Conservation (phyloP, 2,329 filamentous ascomycete genomes). For the Ampelomyces quisqualis region DNA sequence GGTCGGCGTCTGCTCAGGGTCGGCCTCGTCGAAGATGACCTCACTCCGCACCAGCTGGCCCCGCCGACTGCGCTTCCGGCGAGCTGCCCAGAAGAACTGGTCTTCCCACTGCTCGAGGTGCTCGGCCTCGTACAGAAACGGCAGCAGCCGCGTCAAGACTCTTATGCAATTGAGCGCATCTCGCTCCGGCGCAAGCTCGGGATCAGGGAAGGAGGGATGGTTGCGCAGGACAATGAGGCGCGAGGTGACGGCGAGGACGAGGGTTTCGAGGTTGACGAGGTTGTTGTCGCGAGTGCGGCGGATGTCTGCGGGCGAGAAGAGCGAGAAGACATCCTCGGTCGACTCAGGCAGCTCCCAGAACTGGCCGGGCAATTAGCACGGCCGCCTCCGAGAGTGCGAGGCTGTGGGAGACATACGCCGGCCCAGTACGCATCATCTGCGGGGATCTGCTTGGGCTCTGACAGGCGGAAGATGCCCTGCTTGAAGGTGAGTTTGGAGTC, state of each 20-base stretch:
- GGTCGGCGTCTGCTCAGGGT: conserved; percentile 51
- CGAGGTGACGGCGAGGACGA: conserved; percentile 80
- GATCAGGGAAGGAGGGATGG: conserved; percentile 86
- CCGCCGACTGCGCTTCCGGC: conserved; percentile 61
- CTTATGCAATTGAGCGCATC: conserved; percentile 96
- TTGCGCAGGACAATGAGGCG: conserved; percentile 79
- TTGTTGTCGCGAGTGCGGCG: conserved; percentile 83
- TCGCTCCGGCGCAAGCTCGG: conserved; percentile 75
- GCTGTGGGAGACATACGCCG: conserved; percentile 61
- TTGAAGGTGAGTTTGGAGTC: conserved; percentile 99
- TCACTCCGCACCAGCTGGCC: conserved; percentile 58
- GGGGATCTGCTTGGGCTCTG: conserved; percentile 85
- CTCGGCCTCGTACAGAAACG: conserved; percentile 89
- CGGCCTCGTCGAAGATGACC: conserved; percentile 79
- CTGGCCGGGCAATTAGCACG: conserved; percentile 49
- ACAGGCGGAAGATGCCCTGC: conserved; percentile 93
- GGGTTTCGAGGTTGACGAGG: conserved; percentile 83
- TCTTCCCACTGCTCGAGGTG: conserved; percentile 83
- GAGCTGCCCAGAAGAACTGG: conserved; percentile 83
- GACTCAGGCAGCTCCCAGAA: conserved; percentile 98
- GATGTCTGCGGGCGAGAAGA: conserved; percentile 80
- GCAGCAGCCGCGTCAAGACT: conserved; percentile 82
- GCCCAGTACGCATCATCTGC: conserved; percentile 92
- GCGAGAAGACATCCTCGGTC: conserved; percentile 92
- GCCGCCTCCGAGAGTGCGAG: conserved; percentile 12